Conservation (phyloP, 306 rosid species). For the Canavalia gladiata region DNA sequence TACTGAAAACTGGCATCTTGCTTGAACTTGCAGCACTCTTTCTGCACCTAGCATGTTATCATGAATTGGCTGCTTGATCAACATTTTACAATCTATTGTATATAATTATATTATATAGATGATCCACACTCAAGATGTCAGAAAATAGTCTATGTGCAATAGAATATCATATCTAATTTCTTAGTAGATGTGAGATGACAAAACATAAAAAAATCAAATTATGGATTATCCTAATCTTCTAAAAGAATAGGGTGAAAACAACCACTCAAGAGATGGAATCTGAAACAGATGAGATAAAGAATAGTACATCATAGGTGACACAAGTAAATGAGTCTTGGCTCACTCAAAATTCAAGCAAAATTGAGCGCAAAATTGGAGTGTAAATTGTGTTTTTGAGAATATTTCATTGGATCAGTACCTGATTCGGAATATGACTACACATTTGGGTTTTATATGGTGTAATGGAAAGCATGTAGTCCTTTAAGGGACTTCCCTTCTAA, state of each 20-base stretch:
- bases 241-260: no score
- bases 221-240: slow-evolving; percentile 4
- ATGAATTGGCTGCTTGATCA: no score
- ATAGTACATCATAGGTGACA: neutral
- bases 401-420: slow-evolving; percentile 16
- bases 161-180: neutral
- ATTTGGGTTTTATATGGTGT: neutral
- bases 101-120: neutral
- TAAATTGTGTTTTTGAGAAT: slow-evolving; percentile 18
- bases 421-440: neutral
- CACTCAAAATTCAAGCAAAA: neutral
- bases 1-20: no score
- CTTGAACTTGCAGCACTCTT: no score
- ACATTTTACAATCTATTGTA: slow-evolving; percentile 2
- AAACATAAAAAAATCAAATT: neutral
- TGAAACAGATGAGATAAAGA: neutral
- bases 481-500: neutral
- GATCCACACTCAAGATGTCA: neutral
- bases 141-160: neutral
- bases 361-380: neutral
- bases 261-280: no score
- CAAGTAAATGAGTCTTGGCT: no score
- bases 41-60: no score
- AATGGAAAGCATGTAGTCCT: neutral
- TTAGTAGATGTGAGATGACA: neutral